Conservation (phyloP, 1,139 yeast species). For the Yamadazyma dendronema region DNA sequence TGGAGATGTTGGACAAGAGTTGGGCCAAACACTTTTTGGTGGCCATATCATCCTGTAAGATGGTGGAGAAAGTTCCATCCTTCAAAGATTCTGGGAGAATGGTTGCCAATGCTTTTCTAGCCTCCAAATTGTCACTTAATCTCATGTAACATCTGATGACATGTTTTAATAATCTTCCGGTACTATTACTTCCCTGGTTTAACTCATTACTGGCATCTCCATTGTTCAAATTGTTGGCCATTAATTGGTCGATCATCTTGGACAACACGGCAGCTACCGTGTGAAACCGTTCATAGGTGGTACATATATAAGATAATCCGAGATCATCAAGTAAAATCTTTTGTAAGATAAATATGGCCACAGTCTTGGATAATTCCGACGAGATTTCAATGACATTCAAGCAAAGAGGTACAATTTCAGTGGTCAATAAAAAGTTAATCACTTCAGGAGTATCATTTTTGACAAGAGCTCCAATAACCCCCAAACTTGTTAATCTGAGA, state of each 20-base stretch:
- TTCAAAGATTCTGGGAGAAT: constrained; percentile 84
- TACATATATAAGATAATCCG: constrained; percentile 89
- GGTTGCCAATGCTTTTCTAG: constrained; percentile 81
- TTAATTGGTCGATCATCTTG: constrained; percentile 85
- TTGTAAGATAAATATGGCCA: constrained; percentile 92
- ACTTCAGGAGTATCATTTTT: constrained; percentile 96
- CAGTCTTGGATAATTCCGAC: constrained; percentile 90
- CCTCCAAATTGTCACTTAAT: constrained; percentile 85
- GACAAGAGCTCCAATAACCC: constrained; percentile 95
- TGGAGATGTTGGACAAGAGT: constrained; percentile 66
- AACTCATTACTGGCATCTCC: constrained; percentile 13
- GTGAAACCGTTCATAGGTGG: constrained; percentile 89
- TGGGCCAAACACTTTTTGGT: constrained; percentile 88
- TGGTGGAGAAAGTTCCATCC: constrained; percentile 84
- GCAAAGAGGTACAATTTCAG: constrained; percentile 94
- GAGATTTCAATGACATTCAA: constrained; percentile 94
- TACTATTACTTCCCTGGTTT: constrained; percentile 36
- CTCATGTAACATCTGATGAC: constrained; percentile 93
- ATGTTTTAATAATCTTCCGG: constrained; percentile 85
- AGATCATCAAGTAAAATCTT: constrained; percentile 89
- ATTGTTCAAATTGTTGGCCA: constrained; percentile 12
- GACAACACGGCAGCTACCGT: constrained; percentile 90
- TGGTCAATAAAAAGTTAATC: constrained; percentile 81
- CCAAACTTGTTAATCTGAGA: constrained; percentile 85
- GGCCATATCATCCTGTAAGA: constrained; percentile 82